Evolutionary conservation across 1,284 basidiomycete species (phyloP).

Genomic region (Ganoderma boninense): DNA sequence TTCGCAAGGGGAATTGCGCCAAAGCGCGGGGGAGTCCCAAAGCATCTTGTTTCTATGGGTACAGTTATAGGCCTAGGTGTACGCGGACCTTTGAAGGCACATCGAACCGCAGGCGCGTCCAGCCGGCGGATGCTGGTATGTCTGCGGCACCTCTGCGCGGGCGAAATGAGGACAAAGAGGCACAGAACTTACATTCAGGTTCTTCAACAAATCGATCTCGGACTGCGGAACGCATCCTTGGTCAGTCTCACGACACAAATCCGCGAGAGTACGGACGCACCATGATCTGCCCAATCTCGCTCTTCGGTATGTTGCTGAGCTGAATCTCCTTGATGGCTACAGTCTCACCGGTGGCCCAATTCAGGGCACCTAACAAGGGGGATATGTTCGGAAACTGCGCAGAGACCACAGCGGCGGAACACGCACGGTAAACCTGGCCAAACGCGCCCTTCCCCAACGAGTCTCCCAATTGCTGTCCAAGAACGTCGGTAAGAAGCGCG

Average conservation of each 20-base stretch:
- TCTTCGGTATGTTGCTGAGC: conserved; percentile 91
- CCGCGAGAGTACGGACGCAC: conserved; percentile 47
- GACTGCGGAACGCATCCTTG: conserved; percentile 59
- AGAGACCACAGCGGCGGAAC: conserved; percentile 4
- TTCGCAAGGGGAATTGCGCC: not conserved
- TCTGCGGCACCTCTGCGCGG: not conserved
- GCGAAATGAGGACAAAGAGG: not conserved
- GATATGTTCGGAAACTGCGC: conserved; percentile 11
- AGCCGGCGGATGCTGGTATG: too few relatives aligned
- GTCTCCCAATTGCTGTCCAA: conserved; percentile 88
- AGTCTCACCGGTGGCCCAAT: conserved; percentile 96
- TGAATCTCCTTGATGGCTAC: conserved; percentile 97
- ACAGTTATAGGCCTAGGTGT: not conserved
- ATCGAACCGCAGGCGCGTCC: not conserved
- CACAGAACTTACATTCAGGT: conserved; percentile 75
- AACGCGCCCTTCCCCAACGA: conserved; percentile 95
- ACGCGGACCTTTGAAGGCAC: not conserved
- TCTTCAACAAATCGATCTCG: conserved; percentile 98
- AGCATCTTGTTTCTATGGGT: conserved; percentile 5
- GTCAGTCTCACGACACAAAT: conserved; percentile 1
- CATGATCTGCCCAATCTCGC: conserved; percentile 97
- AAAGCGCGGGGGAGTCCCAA: conserved; percentile 2
- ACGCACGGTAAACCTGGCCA: conserved; percentile 92
- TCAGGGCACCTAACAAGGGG: conserved; percentile 77
- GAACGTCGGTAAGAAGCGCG: not conserved